phyloP scores from a whole-genome alignment of 495 filamentous ascomycete species.

The Lophiotrema nucula region DNA sequence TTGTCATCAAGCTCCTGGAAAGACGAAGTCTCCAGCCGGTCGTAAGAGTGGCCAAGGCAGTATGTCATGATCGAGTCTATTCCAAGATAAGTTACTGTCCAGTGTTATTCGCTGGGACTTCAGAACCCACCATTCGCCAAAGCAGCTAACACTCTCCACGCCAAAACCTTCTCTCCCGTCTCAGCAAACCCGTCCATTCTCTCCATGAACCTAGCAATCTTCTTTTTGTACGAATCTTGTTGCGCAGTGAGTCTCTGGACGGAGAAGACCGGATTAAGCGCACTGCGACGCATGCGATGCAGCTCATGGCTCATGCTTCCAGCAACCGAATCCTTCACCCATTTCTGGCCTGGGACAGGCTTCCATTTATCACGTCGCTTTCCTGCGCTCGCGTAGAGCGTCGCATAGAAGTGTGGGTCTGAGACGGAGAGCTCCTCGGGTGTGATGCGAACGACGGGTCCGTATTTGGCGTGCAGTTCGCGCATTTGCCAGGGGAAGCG shows the following conservation, averaged over 20 bases:
- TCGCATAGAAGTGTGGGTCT: constrained; percentile 29
- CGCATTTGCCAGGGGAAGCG: not conserved
- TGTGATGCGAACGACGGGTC: constrained; percentile 58
- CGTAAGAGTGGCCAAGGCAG: not conserved
- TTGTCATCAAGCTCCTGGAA: not conserved
- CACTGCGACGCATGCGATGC: not conserved
- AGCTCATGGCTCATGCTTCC: not conserved
- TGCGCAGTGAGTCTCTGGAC: not conserved
- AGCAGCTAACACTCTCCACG: not conserved
- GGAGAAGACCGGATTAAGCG: not conserved
- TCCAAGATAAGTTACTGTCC: not conserved
- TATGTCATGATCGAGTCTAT: not conserved
- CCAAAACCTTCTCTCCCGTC: not conserved
- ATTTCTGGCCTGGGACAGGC: not conserved
- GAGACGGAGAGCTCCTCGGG: constrained; percentile 26
- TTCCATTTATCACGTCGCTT: not conserved
- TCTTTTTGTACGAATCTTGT: not conserved
- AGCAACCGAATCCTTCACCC: not conserved
- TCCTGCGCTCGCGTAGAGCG: constrained; percentile 12
- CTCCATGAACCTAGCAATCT: not conserved
- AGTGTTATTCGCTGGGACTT: not conserved
- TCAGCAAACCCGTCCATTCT: too few species aligned
- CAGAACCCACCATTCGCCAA: not conserved
- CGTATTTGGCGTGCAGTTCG: constrained; percentile 33
- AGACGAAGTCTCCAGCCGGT: not conserved